These are phyloP conservation scores for Ustilago trichophora DNA, from an alignment of 1,284 basidiomycete genomes.

Conservation along the genomic window DNA sequence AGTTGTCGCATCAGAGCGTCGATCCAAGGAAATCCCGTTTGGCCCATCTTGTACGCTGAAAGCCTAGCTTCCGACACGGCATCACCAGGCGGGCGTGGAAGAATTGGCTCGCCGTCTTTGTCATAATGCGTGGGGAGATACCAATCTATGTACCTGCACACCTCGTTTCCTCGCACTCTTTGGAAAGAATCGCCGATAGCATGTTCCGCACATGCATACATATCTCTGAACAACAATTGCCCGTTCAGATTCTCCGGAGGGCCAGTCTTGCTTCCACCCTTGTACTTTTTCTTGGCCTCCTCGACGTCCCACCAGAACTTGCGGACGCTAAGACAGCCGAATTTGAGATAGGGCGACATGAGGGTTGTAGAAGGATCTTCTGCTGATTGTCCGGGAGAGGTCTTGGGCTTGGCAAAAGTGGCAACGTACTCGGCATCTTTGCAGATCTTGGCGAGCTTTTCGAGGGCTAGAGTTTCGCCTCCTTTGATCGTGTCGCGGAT, in stretches of 20 bases:
- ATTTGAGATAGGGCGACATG: constrained; percentile 70
- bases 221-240: constrained; percentile 69
- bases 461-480: constrained; percentile 70
- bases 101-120: constrained; percentile 63
- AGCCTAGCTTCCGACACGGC: constrained; percentile 68
- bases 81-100: constrained; percentile 67
- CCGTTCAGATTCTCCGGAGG: constrained; percentile 55
- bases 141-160: constrained; percentile 69
- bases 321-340: constrained; percentile 69
- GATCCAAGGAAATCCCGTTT: constrained; percentile 71
- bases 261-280: constrained; percentile 43
- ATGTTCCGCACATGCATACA: constrained; percentile 69
- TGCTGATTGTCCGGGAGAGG: constrained; percentile 53
- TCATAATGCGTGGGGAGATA: constrained; percentile 69
- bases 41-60: constrained; percentile 68
- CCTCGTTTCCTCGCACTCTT: constrained; percentile 68
- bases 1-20: constrained; percentile 70
- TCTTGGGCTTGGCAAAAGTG: constrained; percentile 71
- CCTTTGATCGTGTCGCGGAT: constrained; percentile 68
- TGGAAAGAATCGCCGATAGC: constrained; percentile 67
- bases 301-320: constrained; percentile 54
- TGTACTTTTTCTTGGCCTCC: constrained; percentile 51
- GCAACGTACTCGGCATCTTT: constrained; percentile 67
- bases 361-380: constrained; percentile 63
- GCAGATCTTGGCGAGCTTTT: constrained; percentile 68